A percentile compares a stretch with the other conserved stretches of the same genome.
These are phyloP conservation scores for Metschnikowia koreensis DNA, from an alignment of 805 yeast species.

Conservation along the genomic window DNA sequence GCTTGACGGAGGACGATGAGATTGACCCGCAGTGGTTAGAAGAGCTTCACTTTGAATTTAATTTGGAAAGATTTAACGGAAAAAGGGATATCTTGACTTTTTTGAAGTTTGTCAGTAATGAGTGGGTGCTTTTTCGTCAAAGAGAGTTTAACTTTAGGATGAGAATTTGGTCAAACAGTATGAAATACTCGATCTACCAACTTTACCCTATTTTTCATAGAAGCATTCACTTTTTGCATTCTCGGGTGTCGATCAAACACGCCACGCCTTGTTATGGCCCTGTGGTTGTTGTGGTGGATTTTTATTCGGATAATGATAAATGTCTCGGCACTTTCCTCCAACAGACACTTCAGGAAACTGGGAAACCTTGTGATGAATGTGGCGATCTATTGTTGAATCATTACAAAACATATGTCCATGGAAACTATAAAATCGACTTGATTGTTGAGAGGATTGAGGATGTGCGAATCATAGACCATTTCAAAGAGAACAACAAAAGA, in stretches of 20 bases:
- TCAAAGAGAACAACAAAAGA: slow-evolving; percentile 48
- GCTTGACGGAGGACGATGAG: slow-evolving; percentile 24
- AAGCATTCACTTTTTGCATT: slow-evolving; percentile 71
- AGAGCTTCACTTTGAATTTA: slow-evolving; percentile 27
- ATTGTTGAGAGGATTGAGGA: slow-evolving; percentile 53
- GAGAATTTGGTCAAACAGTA: slow-evolving; percentile 48
- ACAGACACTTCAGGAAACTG: slow-evolving; percentile 66
- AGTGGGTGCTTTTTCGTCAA: slow-evolving; percentile 43
- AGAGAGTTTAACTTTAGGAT: slow-evolving; percentile 46
- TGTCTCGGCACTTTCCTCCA: slow-evolving; percentile 89
- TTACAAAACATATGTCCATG: slow-evolving; percentile 84
- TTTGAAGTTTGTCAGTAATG: slow-evolving; percentile 34
- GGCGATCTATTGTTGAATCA: slow-evolving; percentile 70
- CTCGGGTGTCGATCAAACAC: slow-evolving; percentile 77
- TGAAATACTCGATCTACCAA: slow-evolving; percentile 37
- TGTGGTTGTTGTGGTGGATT: slow-evolving; percentile 76
- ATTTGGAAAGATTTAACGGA: slow-evolving; percentile 28
- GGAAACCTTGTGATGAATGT: slow-evolving; percentile 75
- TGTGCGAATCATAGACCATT: slow-evolving; percentile 20
- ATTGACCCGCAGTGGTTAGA: slow-evolving; percentile 26
- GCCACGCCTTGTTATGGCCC: slow-evolving; percentile 96
- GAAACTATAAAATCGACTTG: slow-evolving; percentile 77
- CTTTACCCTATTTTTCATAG: slow-evolving; percentile 60
- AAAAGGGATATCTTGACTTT: slow-evolving; percentile 35
- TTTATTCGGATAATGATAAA: slow-evolving; percentile 86